phyloP scores from a whole-genome alignment of 164 flowering plant species.

The Aristolochia fimbriata region DNA sequence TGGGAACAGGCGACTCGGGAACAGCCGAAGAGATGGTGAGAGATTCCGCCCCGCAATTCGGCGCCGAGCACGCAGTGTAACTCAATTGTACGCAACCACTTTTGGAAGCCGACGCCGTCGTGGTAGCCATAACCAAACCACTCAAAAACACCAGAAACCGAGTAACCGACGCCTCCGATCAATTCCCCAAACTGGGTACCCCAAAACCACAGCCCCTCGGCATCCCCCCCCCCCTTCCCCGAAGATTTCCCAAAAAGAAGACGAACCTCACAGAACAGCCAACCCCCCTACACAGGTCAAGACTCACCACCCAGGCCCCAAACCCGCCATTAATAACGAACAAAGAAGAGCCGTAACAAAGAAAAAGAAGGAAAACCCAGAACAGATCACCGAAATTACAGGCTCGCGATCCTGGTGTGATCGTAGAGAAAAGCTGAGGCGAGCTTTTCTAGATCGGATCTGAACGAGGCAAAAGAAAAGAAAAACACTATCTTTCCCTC shows the following conservation, averaged over 20 bases:
- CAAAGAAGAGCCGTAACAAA: background rate
- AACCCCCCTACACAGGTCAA: background rate
- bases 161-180: background rate
- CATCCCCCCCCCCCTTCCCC: background rate
- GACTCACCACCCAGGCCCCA: background rate
- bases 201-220: background rate
- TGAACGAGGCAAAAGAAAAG: background rate
- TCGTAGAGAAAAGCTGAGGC: background rate
- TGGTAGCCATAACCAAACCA: conserved; percentile 11
- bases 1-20: conserved; percentile 22
- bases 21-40: conserved; percentile 15
- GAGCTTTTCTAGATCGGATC: conserved; percentile 3
- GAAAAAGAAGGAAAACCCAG: background rate
- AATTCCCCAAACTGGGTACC: background rate
- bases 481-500: background rate
- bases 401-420: background rate
- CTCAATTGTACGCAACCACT: conserved; percentile 6
- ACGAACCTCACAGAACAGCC: background rate
- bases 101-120: conserved; percentile 5
- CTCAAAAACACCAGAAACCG: background rate
- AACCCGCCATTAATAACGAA: background rate
- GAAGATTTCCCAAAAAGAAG: background rate
- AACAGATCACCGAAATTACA: background rate
- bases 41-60: background rate
- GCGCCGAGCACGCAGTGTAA: conserved; percentile 11